phyloP scores from a whole-genome alignment of 768 basidiomycete genomes.

The Hortiboletus flavorubellus region DNA sequence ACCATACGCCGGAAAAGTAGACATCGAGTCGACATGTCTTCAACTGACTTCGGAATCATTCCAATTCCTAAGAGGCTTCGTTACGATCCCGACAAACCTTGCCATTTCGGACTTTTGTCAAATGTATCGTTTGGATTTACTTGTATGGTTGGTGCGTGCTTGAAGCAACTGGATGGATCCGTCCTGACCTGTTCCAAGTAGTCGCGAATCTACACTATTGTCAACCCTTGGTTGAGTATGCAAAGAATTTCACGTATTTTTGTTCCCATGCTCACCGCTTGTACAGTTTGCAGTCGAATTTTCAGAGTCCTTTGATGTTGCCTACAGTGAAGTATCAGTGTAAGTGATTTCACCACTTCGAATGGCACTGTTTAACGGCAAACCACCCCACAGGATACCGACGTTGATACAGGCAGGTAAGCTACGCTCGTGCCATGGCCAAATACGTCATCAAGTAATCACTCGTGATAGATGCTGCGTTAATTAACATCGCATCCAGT shows the following conservation, averaged over 20 bases:
- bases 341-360: constrained; percentile 11
- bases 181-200: constrained; percentile 32
- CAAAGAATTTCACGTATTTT: background rate
- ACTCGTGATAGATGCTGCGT: constrained; percentile 61
- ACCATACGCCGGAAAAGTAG: background rate
- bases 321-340: constrained; percentile 36
- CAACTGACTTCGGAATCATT: constrained; percentile 57
- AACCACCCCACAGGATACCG: constrained; percentile 45
- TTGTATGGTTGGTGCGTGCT: constrained; percentile 42
- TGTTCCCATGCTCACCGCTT: background rate
- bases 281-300: constrained; percentile 29
- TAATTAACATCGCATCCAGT: constrained; percentile 57
- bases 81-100: constrained; percentile 48
- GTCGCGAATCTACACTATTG: constrained; percentile 83
- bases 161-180: background rate
- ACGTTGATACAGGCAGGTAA: constrained; percentile 66
- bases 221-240: constrained; percentile 71
- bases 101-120: constrained; percentile 49
- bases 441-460: constrained; percentile 78
- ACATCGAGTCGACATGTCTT: background rate
- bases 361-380: background rate
- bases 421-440: constrained; percentile 53
- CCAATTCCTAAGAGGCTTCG: constrained; percentile 58
- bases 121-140: constrained; percentile 63
- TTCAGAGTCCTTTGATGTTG: constrained; percentile 38